phyloP scores from a whole-genome alignment of 371 early-diverging fungal species.

The Thermomucor indicae-seudaticae region DNA sequence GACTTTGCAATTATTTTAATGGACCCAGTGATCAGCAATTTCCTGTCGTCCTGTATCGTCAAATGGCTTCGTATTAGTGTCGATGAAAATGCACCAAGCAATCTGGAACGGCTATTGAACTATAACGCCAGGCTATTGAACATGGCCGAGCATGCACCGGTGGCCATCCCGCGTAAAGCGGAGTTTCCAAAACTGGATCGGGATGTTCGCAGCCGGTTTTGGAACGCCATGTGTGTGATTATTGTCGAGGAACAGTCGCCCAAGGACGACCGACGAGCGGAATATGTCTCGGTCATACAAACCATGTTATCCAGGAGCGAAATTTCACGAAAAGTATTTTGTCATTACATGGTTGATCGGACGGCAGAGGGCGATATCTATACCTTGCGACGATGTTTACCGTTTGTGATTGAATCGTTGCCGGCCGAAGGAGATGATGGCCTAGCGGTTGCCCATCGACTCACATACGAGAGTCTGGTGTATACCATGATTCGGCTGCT shows the following conservation, averaged over 20 bases:
- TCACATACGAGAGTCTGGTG: slow-evolving; percentile 49
- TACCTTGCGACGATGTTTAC: slow-evolving; percentile 36
- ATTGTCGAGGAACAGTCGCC: slow-evolving; percentile 31
- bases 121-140: slow-evolving; percentile 55
- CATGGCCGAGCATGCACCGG: slow-evolving; percentile 50
- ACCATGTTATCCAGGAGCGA: slow-evolving; percentile 32
- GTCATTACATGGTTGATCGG: slow-evolving; percentile 49
- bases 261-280: slow-evolving; percentile 9
- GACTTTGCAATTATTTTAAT: slow-evolving; percentile 61
- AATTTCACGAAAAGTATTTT: slow-evolving; percentile 52
- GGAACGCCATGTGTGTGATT: slow-evolving; percentile 26
- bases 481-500: slow-evolving; percentile 42
- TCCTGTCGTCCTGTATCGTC: slow-evolving; percentile 38
- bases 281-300: slow-evolving; percentile 3
- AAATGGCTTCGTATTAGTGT: slow-evolving; percentile 32
- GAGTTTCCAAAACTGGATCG: slow-evolving; percentile 32
- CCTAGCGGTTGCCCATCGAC: slow-evolving; percentile 21
- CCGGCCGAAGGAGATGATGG: slow-evolving; percentile 23
- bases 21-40: slow-evolving; percentile 57
- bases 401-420: slow-evolving; percentile 35
- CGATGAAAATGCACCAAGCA: slow-evolving; percentile 23
- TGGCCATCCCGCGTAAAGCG: slow-evolving; percentile 18
- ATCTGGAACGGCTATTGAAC: slow-evolving; percentile 31
- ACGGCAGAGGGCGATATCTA: slow-evolving; percentile 35
- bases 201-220: slow-evolving; percentile 24